Evolutionary conservation across 2,329 filamentous ascomycete genomes (phyloP).

Genomic region (Colletotrichum australisinense): DNA sequence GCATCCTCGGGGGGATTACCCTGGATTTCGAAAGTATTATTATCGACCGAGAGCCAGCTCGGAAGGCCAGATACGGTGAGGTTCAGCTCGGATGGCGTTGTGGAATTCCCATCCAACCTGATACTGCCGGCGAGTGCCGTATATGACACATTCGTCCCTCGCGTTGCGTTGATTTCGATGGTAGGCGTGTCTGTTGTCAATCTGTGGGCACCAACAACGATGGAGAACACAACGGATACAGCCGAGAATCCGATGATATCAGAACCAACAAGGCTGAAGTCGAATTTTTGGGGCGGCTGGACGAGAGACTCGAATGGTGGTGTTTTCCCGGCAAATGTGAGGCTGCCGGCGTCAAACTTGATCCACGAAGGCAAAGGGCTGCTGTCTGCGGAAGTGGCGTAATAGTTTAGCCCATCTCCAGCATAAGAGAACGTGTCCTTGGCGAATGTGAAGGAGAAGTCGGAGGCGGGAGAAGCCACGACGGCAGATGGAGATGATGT

Average conservation of each 20-base stretch:
- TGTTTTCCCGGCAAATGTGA: conserved; percentile 78
- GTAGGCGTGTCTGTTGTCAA: conserved; percentile 71
- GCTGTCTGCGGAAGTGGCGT: conserved; percentile 80
- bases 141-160: conserved; percentile 64
- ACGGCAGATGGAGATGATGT: conserved; percentile 71
- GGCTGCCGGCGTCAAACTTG: conserved; percentile 71
- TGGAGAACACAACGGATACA: conserved; percentile 72
- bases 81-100: conserved; percentile 62
- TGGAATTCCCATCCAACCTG: conserved; percentile 66
- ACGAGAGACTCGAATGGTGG: conserved; percentile 72
- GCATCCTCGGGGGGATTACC: conserved; percentile 73
- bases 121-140: conserved; percentile 62
- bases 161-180: conserved; percentile 68
- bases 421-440: conserved; percentile 72
- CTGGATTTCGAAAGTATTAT: conserved; percentile 67
- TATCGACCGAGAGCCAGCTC: conserved; percentile 76
- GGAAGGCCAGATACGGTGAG: conserved; percentile 67
- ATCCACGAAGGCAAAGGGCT: conserved; percentile 91
- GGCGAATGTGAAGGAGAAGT: conserved; percentile 66
- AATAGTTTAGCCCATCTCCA: conserved; percentile 71
- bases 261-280: conserved; percentile 79
- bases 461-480: conserved; percentile 62
- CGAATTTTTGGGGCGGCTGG: conserved; percentile 77
- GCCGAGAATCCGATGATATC: conserved; percentile 84
- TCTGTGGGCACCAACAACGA: conserved; percentile 78